Conservation (phyloP, 164 flowering plant genomes). For the Macadamia integrifolia region DNA sequence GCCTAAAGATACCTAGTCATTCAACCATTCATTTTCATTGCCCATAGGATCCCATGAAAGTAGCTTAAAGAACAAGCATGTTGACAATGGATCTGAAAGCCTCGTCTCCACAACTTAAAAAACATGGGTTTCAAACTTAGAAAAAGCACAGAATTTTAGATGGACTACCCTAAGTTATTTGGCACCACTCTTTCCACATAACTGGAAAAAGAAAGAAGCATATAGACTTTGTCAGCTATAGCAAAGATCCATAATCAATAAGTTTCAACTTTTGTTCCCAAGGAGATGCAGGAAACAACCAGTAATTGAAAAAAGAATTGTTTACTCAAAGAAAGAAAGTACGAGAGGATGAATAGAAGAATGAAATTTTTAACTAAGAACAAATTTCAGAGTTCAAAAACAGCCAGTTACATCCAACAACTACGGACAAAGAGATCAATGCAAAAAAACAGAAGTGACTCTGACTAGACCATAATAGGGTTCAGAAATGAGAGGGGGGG, state of each 20-base stretch:
- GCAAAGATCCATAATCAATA: background rate
- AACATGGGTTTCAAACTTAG: background rate
- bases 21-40: conserved; percentile 11
- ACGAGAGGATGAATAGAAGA: background rate
- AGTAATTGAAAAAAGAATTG: too few species aligned
- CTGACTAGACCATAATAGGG: background rate
- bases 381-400: background rate
- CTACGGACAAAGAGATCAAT: background rate
- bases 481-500: background rate
- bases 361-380: background rate
- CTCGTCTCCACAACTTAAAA: background rate
- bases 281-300: background rate
- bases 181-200: conserved; percentile 72
- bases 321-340: too few species aligned
- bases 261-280: background rate
- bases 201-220: conserved; percentile 14
- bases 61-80: background rate
- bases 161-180: conserved; percentile 75
- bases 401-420: background rate
- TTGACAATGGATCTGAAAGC: background rate
- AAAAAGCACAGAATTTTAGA: background rate
- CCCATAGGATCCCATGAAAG: conserved; percentile 7
- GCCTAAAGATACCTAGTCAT: conserved; percentile 9
- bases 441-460: background rate
- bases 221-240: background rate